Conservation (phyloP, 352 stramenopile species). For the Phytophthora meadii region DNA sequence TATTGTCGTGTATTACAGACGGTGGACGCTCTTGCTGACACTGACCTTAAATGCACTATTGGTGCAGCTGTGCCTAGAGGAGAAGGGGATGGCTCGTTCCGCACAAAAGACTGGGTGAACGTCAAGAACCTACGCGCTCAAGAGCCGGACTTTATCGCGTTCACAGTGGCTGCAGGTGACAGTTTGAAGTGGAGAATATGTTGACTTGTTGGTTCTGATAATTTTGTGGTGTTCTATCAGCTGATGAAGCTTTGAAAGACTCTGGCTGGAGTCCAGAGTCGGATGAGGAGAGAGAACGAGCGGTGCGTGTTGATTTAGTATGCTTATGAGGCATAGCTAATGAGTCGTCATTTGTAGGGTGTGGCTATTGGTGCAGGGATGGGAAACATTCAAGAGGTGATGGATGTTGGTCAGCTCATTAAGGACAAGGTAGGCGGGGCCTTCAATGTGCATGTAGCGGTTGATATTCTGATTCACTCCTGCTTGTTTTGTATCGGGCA, state of each 20-base stretch:
- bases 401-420: slow-evolving; percentile 73
- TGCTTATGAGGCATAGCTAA: not conserved
- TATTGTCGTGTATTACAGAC: slow-evolving; percentile 36
- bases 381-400: slow-evolving; percentile 88
- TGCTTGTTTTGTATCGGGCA: slow-evolving; percentile 23
- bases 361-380: slow-evolving; percentile 88
- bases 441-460: not conserved
- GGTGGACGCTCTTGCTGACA: slow-evolving; percentile 63
- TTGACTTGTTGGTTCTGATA: slow-evolving; percentile 1
- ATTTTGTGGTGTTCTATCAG: slow-evolving; percentile 35
- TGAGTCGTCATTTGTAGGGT: slow-evolving; percentile 43
- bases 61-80: slow-evolving; percentile 73
- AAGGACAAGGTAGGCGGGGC: slow-evolving; percentile 55
- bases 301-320: slow-evolving; percentile 36
- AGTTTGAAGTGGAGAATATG: not conserved
- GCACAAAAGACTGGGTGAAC: slow-evolving; percentile 75
- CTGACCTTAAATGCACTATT: slow-evolving; percentile 72
- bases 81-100: slow-evolving; percentile 59
- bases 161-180: slow-evolving; percentile 79
- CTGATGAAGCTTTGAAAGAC: slow-evolving; percentile 83
- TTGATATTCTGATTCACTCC: not conserved
- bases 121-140: slow-evolving; percentile 72
- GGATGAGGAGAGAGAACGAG: slow-evolving; percentile 72
- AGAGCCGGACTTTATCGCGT: slow-evolving; percentile 89
- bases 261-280: slow-evolving; percentile 67